These are phyloP conservation scores for Cenchrus purpureus DNA, from an alignment of 176 grass and related monocot species.

Conservation along the genomic window DNA sequence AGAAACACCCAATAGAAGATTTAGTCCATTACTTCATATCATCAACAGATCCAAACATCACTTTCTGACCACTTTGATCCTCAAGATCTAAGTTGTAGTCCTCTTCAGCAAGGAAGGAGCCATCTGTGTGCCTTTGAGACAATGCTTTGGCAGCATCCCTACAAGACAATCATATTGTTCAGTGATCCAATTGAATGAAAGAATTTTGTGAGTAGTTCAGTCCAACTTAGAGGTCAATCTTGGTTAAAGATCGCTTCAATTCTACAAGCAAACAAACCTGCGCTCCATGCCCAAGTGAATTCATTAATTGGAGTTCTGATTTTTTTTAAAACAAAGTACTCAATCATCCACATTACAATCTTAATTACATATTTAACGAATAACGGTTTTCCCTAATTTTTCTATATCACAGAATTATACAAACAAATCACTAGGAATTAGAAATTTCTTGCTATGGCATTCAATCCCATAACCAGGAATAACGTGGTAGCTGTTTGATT, in stretches of 20 bases:
- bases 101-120: slow-evolving; percentile 72
- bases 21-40: slow-evolving; percentile 73
- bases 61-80: slow-evolving; percentile 90
- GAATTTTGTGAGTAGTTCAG: neutral
- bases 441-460: neutral
- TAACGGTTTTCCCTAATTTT: neutral
- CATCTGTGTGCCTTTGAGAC: slow-evolving; percentile 87
- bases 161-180: slow-evolving; percentile 15
- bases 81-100: slow-evolving; percentile 93
- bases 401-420: slow-evolving; percentile 3
- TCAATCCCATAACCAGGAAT: neutral
- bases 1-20: neutral
- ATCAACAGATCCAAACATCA: slow-evolving; percentile 82
- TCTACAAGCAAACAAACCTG: neutral
- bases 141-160: slow-evolving; percentile 84
- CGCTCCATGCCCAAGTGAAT: neutral
- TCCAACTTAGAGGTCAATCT: neutral
- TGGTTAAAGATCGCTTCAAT: slow-evolving; percentile 12
- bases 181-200: neutral
- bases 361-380: neutral
- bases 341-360: neutral
- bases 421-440: neutral
- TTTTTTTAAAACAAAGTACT: neutral
- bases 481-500: neutral
- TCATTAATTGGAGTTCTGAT: neutral